Conservation (phyloP, 1,284 basidiomycete species). For the Leucoagaricus sp. region DNA sequence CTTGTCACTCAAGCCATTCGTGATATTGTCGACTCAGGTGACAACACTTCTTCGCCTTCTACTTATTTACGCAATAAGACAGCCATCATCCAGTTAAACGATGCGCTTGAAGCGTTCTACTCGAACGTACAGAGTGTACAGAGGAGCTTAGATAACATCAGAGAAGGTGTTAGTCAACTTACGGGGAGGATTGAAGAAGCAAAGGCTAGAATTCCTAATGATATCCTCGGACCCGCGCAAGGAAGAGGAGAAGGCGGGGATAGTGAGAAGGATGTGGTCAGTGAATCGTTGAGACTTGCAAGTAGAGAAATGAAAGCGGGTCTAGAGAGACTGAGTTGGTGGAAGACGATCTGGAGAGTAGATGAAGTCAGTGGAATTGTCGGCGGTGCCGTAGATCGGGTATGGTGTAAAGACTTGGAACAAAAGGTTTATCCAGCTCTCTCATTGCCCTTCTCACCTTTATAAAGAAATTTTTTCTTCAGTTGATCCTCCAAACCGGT, state of each 20-base stretch:
- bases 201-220: slow-evolving; percentile 24
- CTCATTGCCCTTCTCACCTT: not conserved
- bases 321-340: slow-evolving; percentile 64
- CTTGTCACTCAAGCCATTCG: slow-evolving; percentile 43
- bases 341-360: slow-evolving; percentile 64
- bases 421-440: slow-evolving; percentile 46
- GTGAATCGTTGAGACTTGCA: slow-evolving; percentile 49
- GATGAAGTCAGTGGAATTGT: slow-evolving; percentile 73
- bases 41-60: slow-evolving; percentile 10
- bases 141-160: slow-evolving; percentile 27
- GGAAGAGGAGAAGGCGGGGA: slow-evolving; percentile 23
- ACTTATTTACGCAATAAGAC: slow-evolving; percentile 26
- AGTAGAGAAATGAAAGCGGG: slow-evolving; percentile 50
- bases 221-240: slow-evolving; percentile 24
- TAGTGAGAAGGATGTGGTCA: slow-evolving; percentile 36
- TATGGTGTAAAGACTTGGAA: slow-evolving; percentile 71
- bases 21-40: slow-evolving; percentile 28
- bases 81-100: slow-evolving; percentile 35
- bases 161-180: slow-evolving; percentile 27
- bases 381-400: slow-evolving; percentile 47
- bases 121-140: slow-evolving; percentile 22
- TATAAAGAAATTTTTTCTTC: slow-evolving; percentile 3
- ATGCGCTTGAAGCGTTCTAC: slow-evolving; percentile 29
- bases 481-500: slow-evolving; percentile 76
- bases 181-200: slow-evolving; percentile 31